These are phyloP conservation scores for Onygenales sp. DNA, from an alignment of 2,329 filamentous ascomycete species.

Conservation along the genomic window DNA sequence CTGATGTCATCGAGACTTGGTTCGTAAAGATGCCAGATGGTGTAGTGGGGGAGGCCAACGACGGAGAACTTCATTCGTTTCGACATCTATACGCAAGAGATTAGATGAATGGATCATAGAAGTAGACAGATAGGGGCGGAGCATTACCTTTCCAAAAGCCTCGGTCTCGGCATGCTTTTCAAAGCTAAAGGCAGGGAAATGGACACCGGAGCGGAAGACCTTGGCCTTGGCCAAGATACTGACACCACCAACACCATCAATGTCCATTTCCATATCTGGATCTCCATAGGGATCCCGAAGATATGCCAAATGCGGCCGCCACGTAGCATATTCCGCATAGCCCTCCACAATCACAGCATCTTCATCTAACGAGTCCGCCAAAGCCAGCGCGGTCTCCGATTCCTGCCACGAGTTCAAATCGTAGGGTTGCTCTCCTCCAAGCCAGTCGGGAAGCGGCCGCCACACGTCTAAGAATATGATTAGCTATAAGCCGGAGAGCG, in stretches of 20 bases:
- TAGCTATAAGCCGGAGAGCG: conserved; percentile 20
- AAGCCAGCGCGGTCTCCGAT: conserved; percentile 86
- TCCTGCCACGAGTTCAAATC: conserved; percentile 99
- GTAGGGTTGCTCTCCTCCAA: conserved; percentile 95
- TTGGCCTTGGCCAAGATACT: conserved; percentile 94
- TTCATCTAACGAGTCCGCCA: conserved; percentile 92
- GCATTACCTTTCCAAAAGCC: conserved; percentile 86
- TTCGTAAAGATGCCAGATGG: conserved; percentile 99
- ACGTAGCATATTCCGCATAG: conserved; percentile 97
- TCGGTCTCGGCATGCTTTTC: conserved; percentile 98
- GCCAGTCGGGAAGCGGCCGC: conserved; percentile 97
- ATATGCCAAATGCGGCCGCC: conserved; percentile 94
- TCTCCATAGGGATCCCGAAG: conserved; percentile 94
- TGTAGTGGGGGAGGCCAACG: conserved; percentile 91
- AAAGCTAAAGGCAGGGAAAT: conserved; percentile 97
- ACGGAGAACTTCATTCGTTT: conserved; percentile 94
- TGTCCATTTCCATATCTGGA: conserved; percentile 99
- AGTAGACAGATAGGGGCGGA: conserved; percentile 5
- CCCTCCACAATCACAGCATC: conserved; percentile 98
- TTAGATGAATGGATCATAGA: conserved; percentile 12
- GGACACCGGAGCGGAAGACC: conserved; percentile 88
- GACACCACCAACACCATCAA: conserved; percentile 94
- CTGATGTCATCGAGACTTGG: conserved; percentile 95
- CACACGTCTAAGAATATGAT: conserved; percentile 63
- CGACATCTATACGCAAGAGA: conserved; percentile 62